Percentiles rank a stretch among this genome's conserved stretches.
phyloP scores from a whole-genome alignment of 306 rosid species.

The Phaseolus lunatus region DNA sequence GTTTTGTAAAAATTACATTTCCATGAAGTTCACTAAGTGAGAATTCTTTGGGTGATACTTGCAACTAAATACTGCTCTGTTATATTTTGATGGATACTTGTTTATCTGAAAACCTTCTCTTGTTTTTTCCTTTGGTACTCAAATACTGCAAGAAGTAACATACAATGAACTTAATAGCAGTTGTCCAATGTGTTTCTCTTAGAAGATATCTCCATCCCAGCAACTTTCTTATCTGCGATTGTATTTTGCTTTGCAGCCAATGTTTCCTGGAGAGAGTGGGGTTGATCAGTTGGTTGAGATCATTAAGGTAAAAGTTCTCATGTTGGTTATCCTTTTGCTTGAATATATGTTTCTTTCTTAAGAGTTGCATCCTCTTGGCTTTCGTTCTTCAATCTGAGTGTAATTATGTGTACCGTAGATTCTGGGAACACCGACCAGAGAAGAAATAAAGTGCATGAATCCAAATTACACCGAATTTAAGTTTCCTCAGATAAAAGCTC shows the following conservation, averaged over 20 bases:
- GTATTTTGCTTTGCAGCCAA: slow-evolving; percentile 68
- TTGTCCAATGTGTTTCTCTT: slow-evolving; percentile 8
- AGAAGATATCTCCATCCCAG: not conserved
- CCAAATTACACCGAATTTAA: slow-evolving; percentile 90
- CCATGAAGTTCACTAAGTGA: not conserved
- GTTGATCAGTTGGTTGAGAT: slow-evolving; percentile 98
- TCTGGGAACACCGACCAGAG: slow-evolving; percentile 94
- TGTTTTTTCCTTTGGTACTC: not conserved
- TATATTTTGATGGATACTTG: slow-evolving; percentile 5
- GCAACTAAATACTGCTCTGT: not conserved
- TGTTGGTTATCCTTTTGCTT: not conserved
- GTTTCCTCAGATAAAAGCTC: slow-evolving; percentile 97
- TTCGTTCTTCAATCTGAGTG: slow-evolving; percentile 39
- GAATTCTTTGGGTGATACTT: not conserved
- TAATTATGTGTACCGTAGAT: slow-evolving; percentile 56
- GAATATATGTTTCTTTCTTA: slow-evolving; percentile 20
- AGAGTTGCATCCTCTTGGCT: slow-evolving; percentile 39
- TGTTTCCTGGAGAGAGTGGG: slow-evolving; percentile 98
- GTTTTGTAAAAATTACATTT: not conserved
- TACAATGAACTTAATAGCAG: not conserved
- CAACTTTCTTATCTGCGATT: slow-evolving; percentile 36
- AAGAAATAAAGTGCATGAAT: slow-evolving; percentile 97
- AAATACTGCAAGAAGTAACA: not conserved
- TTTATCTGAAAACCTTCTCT: not conserved
- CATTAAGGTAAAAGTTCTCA: slow-evolving; percentile 67